phyloP scores from a whole-genome alignment of 1,284 basidiomycete species.

The Leccinum insigne region DNA sequence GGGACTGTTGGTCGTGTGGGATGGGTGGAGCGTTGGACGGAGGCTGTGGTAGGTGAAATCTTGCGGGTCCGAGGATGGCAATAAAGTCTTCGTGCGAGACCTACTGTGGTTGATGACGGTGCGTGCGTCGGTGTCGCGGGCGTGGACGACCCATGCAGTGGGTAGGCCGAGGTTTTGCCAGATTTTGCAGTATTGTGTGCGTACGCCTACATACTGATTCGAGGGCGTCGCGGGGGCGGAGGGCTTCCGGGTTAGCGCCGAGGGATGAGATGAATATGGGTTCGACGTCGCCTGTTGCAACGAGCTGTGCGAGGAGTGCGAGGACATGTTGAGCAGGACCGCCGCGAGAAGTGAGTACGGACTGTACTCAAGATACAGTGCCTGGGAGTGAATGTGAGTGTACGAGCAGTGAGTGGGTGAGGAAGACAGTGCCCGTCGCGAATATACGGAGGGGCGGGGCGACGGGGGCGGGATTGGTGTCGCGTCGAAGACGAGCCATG shows the following conservation, averaged over 20 bases:
- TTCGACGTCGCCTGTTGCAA: slow-evolving; percentile 46
- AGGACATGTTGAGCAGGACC: slow-evolving; percentile 72
- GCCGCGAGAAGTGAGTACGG: slow-evolving; percentile 63
- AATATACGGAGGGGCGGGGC: slow-evolving; percentile 51
- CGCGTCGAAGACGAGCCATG: slow-evolving; percentile 35
- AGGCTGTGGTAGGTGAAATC: slow-evolving; percentile 16
- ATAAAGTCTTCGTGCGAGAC: slow-evolving; percentile 84
- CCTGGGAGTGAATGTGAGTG: slow-evolving; percentile 57
- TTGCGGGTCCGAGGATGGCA: slow-evolving; percentile 70
- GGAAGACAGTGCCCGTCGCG: slow-evolving; percentile 75
- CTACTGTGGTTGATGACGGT: slow-evolving; percentile 82
- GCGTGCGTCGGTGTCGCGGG: slow-evolving; percentile 63
- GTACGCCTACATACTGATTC: slow-evolving; percentile 59
- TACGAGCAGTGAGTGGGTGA: slow-evolving; percentile 61
- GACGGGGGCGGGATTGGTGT: slow-evolving; percentile 34
- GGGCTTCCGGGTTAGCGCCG: slow-evolving; percentile 68
- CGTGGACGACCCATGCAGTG: slow-evolving; percentile 77
- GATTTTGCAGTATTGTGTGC: slow-evolving; percentile 70
- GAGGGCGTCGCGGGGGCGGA: slow-evolving; percentile 60
- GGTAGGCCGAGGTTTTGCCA: slow-evolving; percentile 72
- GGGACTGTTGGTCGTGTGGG: slow-evolving; percentile 30
- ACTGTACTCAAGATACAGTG: slow-evolving; percentile 62
- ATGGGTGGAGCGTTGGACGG: slow-evolving; percentile 20
- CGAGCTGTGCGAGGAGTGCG: slow-evolving; percentile 70
- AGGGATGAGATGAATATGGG: slow-evolving; percentile 72